Base-by-base conservation (phyloP, 176 grass and related monocot genomes). In the Eragrostis nindensis region DNA sequence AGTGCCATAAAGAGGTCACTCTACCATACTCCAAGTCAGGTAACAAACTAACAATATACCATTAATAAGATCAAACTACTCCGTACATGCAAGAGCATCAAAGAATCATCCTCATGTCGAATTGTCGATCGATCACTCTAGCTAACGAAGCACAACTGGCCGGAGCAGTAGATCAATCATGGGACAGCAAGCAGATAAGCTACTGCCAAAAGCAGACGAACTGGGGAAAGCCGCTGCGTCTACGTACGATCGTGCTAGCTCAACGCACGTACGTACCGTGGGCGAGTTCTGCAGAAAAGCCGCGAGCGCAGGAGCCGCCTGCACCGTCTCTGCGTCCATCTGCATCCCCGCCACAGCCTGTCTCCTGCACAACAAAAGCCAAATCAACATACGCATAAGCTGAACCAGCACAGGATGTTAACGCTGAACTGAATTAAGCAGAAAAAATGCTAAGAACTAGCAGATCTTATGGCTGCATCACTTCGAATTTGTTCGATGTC, bases 281-380 rank as follows among this genome's bases (percentile, higher is more conserved):
- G 84, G 82, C 55, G 87, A 75, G 54, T 53, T 57, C 62, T 68
- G 74, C 52, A n/a, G 77, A 60, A 24, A 46, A 55, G 77, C 62
- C 62, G 19, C 61, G 62, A 48, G 54, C 24, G 86, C 50, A 84
- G 86, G 50, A 79, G 68, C 24, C 81, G 45, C 44, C 61, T 66
- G 44, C 62, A 36, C 87, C 76, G n/a, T 80, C 55, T 81, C 82
- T 53, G 47, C 71, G 65, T 85, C 87, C 77, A 89, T 85, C 46
- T 81, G 25, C 80, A 49, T 57, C 64, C 54, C 25, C 64, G 71
- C 39, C 59, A 67, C 74, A 88, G 67, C 40, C 71, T 79, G 44
- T n/a, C 53, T 64, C 54, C 70, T 41, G 70, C 73, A 62, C 16
- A 62, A 47, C 21, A 69, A 67, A 78, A 50, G 74, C 40, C 60